Evolutionary conservation across 768 basidiomycete species (phyloP).

Genomic region (Mycena belliarum): DNA sequence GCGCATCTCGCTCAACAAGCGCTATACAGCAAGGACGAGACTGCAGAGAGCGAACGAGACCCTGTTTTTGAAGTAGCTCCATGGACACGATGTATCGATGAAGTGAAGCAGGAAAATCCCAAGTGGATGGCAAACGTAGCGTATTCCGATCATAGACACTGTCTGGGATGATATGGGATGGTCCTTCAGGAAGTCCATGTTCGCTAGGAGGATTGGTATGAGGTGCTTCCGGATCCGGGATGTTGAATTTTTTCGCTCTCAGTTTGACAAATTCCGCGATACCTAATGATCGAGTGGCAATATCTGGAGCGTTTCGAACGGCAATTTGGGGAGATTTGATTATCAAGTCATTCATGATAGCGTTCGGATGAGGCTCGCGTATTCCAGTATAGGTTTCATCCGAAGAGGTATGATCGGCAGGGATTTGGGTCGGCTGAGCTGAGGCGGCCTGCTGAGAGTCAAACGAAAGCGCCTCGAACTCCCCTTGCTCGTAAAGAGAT

Average conservation of each 20-base stretch:
- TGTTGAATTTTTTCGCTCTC: slow-evolving; percentile 37
- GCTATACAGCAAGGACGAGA: slow-evolving; percentile 47
- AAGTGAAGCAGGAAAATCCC: slow-evolving; percentile 30
- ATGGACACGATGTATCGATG: slow-evolving; percentile 75
- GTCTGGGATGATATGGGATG: slow-evolving; percentile 34
- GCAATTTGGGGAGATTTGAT: background rate
- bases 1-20: slow-evolving; percentile 63
- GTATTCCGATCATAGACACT: slow-evolving; percentile 49
- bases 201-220: background rate
- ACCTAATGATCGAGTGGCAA: slow-evolving; percentile 33
- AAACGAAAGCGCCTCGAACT: slow-evolving; percentile 24
- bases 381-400: slow-evolving; percentile 6
- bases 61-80: slow-evolving; percentile 66
- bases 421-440: slow-evolving; percentile 12
- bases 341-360: slow-evolving; percentile 14
- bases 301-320: slow-evolving; percentile 19
- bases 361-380: slow-evolving; percentile 15
- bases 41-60: slow-evolving; percentile 53
- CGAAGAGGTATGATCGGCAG: slow-evolving; percentile 9
- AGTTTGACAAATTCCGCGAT: slow-evolving; percentile 41
- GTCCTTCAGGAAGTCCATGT: background rate
- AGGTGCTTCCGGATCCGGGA: background rate
- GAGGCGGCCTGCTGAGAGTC: slow-evolving; percentile 15
- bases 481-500: slow-evolving; percentile 9
- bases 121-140: slow-evolving; percentile 38